These are phyloP conservation scores for Sporopachydermia cereana DNA, from an alignment of 1,139 yeast genomes.

Conservation along the genomic window DNA sequence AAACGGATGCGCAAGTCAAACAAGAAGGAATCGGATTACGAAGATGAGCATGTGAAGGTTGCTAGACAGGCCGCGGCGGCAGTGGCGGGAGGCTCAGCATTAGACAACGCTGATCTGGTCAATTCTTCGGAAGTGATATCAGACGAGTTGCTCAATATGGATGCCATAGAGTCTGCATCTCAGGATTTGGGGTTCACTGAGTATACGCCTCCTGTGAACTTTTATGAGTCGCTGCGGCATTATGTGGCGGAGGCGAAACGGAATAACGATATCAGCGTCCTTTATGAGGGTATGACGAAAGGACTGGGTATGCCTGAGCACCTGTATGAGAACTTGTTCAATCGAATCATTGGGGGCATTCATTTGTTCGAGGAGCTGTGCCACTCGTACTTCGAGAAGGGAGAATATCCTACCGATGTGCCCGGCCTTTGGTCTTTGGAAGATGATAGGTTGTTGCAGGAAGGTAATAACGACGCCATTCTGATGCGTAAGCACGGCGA, in stretches of 20 bases:
- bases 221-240: conserved; percentile 2
- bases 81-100: conserved; percentile 8
- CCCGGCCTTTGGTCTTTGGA: conserved; percentile 6
- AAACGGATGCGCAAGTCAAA: neutral
- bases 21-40: neutral
- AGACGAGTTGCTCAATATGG: conserved; percentile 2
- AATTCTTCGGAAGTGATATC: neutral
- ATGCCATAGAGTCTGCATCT: conserved; percentile 5
- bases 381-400: conserved; percentile 5
- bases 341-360: conserved; percentile 3
- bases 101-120: neutral
- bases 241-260: conserved; percentile 2
- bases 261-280: conserved; percentile 2
- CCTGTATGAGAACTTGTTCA: conserved; percentile 1
- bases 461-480: conserved; percentile 2
- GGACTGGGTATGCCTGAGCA: conserved; percentile 3
- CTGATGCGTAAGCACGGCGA: conserved; percentile 6
- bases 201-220: conserved; percentile 2
- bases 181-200: neutral
- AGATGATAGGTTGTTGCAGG: conserved; percentile 4
- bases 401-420: conserved; percentile 6
- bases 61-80: conserved; percentile 13
- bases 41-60: conserved; percentile 4
- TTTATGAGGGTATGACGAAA: conserved; percentile 5
- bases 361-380: conserved; percentile 3